Base-by-base conservation (phyloP, 2,329 filamentous ascomycete genomes). In the Phyllosticta capitalensis region DNA sequence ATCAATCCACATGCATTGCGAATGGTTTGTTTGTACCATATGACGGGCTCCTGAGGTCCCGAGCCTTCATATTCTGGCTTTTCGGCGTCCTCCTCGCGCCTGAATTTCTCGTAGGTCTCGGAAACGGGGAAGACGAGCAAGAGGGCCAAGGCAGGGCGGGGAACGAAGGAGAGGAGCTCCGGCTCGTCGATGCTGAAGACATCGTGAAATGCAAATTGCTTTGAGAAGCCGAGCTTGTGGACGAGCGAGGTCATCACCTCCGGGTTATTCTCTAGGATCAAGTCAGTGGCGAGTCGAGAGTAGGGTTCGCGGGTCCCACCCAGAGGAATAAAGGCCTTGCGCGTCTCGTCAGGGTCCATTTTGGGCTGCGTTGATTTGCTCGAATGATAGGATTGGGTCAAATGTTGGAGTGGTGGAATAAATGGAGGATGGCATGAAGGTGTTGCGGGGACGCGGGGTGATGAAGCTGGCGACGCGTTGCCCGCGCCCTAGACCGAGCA, bases 11-110 rank as follows among this genome's bases (percentile, higher is more conserved):
- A 85, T 0, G 81, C 79, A 64, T 84, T 74, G 17, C 78, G 75
- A 59, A 84, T 83, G 1, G 79, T 84, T 64, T 85, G 82, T 61
- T 75, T 77, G 68, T 82, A 83, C 81, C 81, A 85, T 21, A 83
- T 69, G 4, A 83, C 76, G 0, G 81, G 79, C 61, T 84, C 81
- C 1, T 72, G 63, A 0, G 72, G 67, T 21, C 81, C 81, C 20
- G 65, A 75, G 9, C 75, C 76, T 3, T 72, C 64, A 64, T 84
- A 83, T 9, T 72, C 67, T 2, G 65, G 59, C 52, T 72, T 74
- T 26, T 69, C 67, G 3, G 69, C 70, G 61, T 76, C 72, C 64
- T 81, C 74, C 12, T 67, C 63, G n/a, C 68, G 69, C 50, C 79
- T 78, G 14, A 73, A 69, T 54, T 69, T 66, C 61, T 73, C 62